These are phyloP conservation scores for Yamadazyma phyllophila DNA, from an alignment of 805 yeast species.

Conservation along the genomic window DNA sequence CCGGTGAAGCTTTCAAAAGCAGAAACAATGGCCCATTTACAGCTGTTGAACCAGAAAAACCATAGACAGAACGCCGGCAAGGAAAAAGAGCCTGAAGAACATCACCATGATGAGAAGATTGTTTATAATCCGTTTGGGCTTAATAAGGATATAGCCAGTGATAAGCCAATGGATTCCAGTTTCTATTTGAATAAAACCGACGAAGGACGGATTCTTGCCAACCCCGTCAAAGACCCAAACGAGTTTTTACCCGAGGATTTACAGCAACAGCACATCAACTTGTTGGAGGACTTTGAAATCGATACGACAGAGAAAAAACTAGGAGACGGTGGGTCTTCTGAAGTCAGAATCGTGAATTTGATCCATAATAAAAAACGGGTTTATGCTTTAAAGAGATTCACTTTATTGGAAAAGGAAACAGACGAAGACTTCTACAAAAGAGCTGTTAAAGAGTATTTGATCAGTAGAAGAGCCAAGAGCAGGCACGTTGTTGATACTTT, in stretches of 20 bases:
- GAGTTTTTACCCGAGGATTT: slow-evolving; percentile 55
- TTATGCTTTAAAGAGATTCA: slow-evolving; percentile 66
- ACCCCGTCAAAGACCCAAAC: slow-evolving; percentile 68
- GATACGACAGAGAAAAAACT: slow-evolving; percentile 44
- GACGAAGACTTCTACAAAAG: slow-evolving; percentile 64
- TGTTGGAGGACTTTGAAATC: slow-evolving; percentile 55
- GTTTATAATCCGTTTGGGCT: slow-evolving; percentile 68
- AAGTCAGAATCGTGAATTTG: slow-evolving; percentile 48
- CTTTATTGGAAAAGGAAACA: slow-evolving; percentile 57
- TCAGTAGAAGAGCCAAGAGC: slow-evolving; percentile 55
- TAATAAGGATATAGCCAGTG: slow-evolving; percentile 28
- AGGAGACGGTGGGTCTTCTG: slow-evolving; percentile 74
- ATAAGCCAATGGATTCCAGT: slow-evolving; percentile 26
- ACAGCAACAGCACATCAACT: slow-evolving; percentile 45
- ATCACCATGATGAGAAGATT: slow-evolving; percentile 38
- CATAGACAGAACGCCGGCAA: slow-evolving; percentile 10
- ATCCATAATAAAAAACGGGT: slow-evolving; percentile 40
- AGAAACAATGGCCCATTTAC: slow-evolving; percentile 39
- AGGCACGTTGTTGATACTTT: slow-evolving; percentile 60
- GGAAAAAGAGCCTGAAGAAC: slow-evolving; percentile 4
- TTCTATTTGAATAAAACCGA: slow-evolving; percentile 33
- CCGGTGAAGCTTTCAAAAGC: slow-evolving; percentile 23
- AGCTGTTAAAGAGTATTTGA: slow-evolving; percentile 60
- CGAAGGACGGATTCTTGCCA: slow-evolving; percentile 50
- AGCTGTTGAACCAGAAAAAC: slow-evolving; percentile 29